Evolutionary conservation across 306 rosid species (phyloP).

Genomic region (Dalbergia cochinchinensis): DNA sequence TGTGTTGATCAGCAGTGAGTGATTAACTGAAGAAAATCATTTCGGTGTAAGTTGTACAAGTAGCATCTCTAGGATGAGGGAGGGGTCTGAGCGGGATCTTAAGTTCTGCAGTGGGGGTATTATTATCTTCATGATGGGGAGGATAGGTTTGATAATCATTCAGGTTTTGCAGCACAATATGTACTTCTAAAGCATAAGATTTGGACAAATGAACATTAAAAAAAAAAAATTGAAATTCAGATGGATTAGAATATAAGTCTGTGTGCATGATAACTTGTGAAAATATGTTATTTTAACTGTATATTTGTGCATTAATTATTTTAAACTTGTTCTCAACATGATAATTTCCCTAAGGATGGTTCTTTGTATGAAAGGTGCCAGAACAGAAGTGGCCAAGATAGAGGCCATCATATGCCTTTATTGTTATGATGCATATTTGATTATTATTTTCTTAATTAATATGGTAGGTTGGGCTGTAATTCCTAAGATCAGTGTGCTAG

Average conservation of each 20-base stretch:
- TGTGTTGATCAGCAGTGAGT: slow-evolving; percentile 24
- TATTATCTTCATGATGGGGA: not conserved
- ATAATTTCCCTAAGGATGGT: slow-evolving; percentile 1
- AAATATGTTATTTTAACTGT: no score
- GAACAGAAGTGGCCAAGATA: not conserved
- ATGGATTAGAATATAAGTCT: slow-evolving; percentile 11
- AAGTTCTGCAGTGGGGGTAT: not conserved
- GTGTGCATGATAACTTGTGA: not conserved
- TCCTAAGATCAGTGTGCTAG: no score
- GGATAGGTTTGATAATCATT: slow-evolving; percentile 27
- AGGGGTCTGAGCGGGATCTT: slow-evolving; percentile 10
- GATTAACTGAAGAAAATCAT: not conserved
- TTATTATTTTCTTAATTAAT: slow-evolving; percentile 27
- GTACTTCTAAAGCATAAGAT: slow-evolving; percentile 10
- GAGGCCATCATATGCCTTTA: slow-evolving; percentile 28
- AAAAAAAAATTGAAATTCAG: not conserved
- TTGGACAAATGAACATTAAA: not conserved
- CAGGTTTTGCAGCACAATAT: slow-evolving; percentile 20
- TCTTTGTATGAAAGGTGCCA: slow-evolving; percentile 8
- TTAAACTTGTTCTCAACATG: no score
- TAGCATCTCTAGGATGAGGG: not conserved
- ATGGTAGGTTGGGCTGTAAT: slow-evolving; percentile 20
- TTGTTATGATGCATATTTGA: slow-evolving; percentile 35
- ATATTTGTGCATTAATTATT: no score
- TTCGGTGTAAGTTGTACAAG: not conserved